Base-by-base conservation (phyloP, 2,329 filamentous ascomycete genomes). In the Diaporthe nobilis region DNA sequence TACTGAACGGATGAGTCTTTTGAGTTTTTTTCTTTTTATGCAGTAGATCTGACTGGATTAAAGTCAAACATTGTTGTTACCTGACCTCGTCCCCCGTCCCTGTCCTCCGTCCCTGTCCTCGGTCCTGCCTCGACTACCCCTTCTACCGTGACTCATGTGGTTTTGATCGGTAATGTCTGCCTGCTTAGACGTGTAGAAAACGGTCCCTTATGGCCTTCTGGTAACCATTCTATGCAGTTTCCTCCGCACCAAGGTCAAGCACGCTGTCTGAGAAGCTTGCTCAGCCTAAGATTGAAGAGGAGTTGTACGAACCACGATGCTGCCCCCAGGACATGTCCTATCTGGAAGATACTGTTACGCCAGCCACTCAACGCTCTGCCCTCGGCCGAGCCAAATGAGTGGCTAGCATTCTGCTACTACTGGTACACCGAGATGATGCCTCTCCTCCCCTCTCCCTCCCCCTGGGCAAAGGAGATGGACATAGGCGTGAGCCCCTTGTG, bases 1-100 rank as follows among this genome's bases (percentile, higher is more conserved):
- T 55, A 8, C n/a, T 39, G 49, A 70, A 39, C 4, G 65, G 49
- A 55, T 55, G 34, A 42, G n/a, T 31, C 31, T 31, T 39, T 39
- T 13, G 10, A 13, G 37, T 39, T 1, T 39, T 12, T 39, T 39
- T 15, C 10, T 39, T 70, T 39, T 42, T 42, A 17, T 55, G 65
- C 49, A n/a, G 65, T 70, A 70, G 65, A 70, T 55, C 49, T 70
- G 65, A 10, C 65, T 70, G 65, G n/a, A 55, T 55, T 42, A 31
- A 70, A 70, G 65, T 55, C 65, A 55, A 70, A 55, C 28, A 55
- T 55, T 42, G 49, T 53, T 70, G 42, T 42, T 55, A 70, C 47
- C 15, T 25, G 31, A 39, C 47, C 31, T 51, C 4, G 28, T 25
- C 37, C 4, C n/a, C n/a, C n/a, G n/a, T n/a, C n/a, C n/a, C n/a